These are phyloP conservation scores for Phoenix dactylifera DNA, from an alignment of 176 grass and related monocot genomes.

Conservation along the genomic window DNA sequence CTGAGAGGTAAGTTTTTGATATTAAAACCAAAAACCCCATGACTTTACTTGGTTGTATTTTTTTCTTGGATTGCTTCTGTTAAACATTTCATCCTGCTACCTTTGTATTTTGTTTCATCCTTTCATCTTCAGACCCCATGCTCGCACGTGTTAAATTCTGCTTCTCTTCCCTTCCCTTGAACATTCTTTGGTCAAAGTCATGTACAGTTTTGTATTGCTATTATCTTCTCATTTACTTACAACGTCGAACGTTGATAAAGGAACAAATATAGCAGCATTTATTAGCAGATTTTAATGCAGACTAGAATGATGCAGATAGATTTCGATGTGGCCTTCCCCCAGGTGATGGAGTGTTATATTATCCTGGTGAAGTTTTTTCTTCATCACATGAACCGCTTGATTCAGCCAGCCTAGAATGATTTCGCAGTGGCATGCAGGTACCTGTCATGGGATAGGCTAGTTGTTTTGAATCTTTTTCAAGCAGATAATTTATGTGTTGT, in stretches of 20 bases:
- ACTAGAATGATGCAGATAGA: slow-evolving; percentile 35
- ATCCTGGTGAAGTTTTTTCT: slow-evolving; percentile 94
- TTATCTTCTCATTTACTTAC: no score
- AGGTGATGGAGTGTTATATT: slow-evolving; percentile 81
- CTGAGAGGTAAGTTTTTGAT: slow-evolving; percentile 43
- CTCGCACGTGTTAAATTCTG: no score
- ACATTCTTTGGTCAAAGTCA: no score
- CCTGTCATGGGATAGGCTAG: neutral
- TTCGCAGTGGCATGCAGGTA: slow-evolving; percentile 96
- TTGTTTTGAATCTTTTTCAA: neutral
- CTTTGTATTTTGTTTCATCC: neutral
- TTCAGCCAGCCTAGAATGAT: slow-evolving; percentile 67
- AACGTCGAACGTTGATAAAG: no score
- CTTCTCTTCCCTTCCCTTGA: no score
- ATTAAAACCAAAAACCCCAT: no score
- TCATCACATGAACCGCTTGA: slow-evolving; percentile 80
- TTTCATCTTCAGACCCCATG: neutral
- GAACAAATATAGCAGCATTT: no score
- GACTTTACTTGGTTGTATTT: no score
- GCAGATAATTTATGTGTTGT: no score
- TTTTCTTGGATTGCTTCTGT: no score
- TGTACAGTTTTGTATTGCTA: no score
- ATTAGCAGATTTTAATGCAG: neutral
- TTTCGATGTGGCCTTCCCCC: slow-evolving; percentile 84
- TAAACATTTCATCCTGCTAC: no score